Evolutionary conservation across 164 flowering plant genomes (phyloP), one percentile per base, ranked within the genome.

Genomic region (Nymphaea colorata): DNA sequence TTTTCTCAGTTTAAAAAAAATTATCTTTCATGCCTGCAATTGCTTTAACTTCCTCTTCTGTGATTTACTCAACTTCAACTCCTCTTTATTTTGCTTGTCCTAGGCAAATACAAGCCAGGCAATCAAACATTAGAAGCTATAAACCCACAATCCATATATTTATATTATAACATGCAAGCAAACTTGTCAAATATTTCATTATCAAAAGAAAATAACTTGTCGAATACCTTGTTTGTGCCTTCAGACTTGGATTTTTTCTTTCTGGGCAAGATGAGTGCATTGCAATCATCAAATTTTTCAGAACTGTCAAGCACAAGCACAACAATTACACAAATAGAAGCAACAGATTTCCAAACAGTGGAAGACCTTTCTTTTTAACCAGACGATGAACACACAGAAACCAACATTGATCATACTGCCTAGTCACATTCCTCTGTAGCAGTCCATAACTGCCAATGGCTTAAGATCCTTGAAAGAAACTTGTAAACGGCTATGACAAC

Each of bases 21-120:
- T 3, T 43, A 36, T 15, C 51, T 18, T 17, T 42, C 43, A 69
- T 76, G 88, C 93, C 93, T 87, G 86, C 69, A 92, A 67, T 77
- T 88, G 83, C 79, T 81, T 83, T 77, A 90, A 66, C 81, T 87
- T 92, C 72, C 86, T 81, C 75, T 83, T 81, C 79, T 87, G 89
- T 12, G 91, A 84, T 64, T 84, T 84, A 70, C 87, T 87, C 66
- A 85, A 63, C 25, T 69, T 70, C 16, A 73, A 64, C 0, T 25
- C 71, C 59, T 62, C 59, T 67, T 72, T 75, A 42, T 5, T 11
- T 57, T 71, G 60, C 14, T 59, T 47, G 67, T 69, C 64, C 62
- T 61, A 76, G 62, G 16, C 78, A 79, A 72, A 59, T 36, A 44
- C 45, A 63, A 42, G 17, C 43, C 55, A 62, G 14, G 14, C 3